Evolutionary conservation across 73 alveolate species (phyloP).

Genomic region (Paramecium bursaria): DNA sequence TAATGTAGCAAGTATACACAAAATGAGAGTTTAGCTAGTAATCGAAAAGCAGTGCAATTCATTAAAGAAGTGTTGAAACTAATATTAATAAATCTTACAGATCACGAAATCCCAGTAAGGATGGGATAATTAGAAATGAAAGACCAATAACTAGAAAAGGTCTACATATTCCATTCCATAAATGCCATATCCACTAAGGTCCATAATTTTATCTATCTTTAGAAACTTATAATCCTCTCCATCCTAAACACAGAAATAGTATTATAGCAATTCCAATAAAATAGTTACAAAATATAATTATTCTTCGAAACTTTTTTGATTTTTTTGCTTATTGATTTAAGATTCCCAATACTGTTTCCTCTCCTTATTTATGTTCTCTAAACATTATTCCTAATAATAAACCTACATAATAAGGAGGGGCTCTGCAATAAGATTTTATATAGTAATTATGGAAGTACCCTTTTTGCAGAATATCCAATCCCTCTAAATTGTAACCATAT

Average conservation of each 20-base stretch:
- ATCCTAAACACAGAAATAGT: neutral
- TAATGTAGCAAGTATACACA: constrained; percentile 21
- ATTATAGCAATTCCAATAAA: constrained; percentile 2
- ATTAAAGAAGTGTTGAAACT: constrained; percentile 7
- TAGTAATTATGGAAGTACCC: constrained; percentile 13
- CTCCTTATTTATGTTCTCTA: constrained; percentile 14
- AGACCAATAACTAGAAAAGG: neutral
- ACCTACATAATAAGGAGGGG: constrained; percentile 47
- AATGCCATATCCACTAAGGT: constrained; percentile 11
- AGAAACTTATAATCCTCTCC: neutral
- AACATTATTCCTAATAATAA: neutral
- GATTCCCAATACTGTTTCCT: neutral
- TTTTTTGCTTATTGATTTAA: neutral
- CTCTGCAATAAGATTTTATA: constrained; percentile 7
- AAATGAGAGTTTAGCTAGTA: constrained; percentile 26
- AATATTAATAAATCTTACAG: neutral
- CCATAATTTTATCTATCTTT: constrained; percentile 1
- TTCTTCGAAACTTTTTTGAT: too few relatives aligned
- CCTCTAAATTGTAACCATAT: too few relatives aligned
- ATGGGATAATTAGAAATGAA: neutral
- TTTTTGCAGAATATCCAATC: too few relatives aligned
- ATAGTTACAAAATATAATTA: constrained; percentile 8
- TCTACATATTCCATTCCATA: neutral
- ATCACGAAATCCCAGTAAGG: constrained; percentile 19
- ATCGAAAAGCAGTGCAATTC: constrained; percentile 13